Percentiles rank a stretch among this genome's conserved stretches.
These are phyloP conservation scores for Chaetomiaceae sp. DNA, from an alignment of 2,329 filamentous ascomycete species.

Conservation along the genomic window DNA sequence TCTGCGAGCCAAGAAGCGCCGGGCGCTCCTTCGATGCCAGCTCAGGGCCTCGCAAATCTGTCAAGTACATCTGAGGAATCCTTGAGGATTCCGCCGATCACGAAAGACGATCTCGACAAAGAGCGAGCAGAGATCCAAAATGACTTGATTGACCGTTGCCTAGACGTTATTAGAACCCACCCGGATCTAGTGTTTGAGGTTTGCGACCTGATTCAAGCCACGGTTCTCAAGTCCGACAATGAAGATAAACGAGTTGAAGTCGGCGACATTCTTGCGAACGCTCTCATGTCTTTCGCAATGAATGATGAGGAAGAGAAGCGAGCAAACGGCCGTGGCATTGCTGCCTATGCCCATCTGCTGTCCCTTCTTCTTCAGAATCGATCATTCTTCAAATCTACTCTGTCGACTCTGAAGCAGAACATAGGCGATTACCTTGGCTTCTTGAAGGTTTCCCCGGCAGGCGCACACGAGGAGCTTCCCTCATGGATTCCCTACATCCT, in stretches of 20 bases:
- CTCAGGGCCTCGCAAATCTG: slow-evolving; percentile 27
- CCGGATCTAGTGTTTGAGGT: slow-evolving; percentile 87
- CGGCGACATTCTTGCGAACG: slow-evolving; percentile 76
- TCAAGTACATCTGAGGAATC: slow-evolving; percentile 23
- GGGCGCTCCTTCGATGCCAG: slow-evolving; percentile 25
- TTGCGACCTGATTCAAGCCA: slow-evolving; percentile 75
- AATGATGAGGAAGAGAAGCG: slow-evolving; percentile 61
- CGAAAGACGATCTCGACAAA: slow-evolving; percentile 74
- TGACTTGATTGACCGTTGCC: slow-evolving; percentile 79
- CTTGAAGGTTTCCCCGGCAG: slow-evolving; percentile 64
- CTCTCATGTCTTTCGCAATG: slow-evolving; percentile 65
- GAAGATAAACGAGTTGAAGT: slow-evolving; percentile 63
- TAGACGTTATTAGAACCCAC: slow-evolving; percentile 86
- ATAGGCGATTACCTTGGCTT: slow-evolving; percentile 74
- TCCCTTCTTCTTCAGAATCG: slow-evolving; percentile 80
- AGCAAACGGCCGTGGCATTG: slow-evolving; percentile 59
- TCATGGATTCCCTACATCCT: slow-evolving; percentile 91
- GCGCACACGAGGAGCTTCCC: slow-evolving; percentile 71
- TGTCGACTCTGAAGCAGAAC: slow-evolving; percentile 70
- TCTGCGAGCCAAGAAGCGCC: slow-evolving; percentile 24
- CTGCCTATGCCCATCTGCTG: slow-evolving; percentile 86
- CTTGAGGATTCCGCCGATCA: slow-evolving; percentile 40
- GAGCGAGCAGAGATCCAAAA: slow-evolving; percentile 68
- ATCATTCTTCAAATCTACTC: slow-evolving; percentile 71
- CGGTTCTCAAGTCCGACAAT: slow-evolving; percentile 57